Base-by-base conservation (phyloP, 805 yeast species). In the Yamadazyma olivae region DNA sequence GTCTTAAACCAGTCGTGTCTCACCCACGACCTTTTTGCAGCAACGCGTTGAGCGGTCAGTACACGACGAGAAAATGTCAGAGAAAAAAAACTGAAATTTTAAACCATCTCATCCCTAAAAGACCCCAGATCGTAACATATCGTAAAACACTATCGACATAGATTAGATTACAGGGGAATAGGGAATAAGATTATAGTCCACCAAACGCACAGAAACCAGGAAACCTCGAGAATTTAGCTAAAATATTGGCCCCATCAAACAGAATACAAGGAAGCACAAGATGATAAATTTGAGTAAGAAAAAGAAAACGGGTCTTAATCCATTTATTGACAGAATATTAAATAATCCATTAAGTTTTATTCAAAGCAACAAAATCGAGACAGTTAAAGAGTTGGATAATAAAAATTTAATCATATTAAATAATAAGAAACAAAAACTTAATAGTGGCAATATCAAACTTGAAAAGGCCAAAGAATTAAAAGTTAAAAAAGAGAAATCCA, bases 321-420 rank as follows among this genome's bases (percentile, higher is more conserved):
- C 49, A 4, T 39, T 45, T 19, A 42, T 45, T 20, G 49, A 45
- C 32, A 30, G 42, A 20, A 42, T 42, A 15, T 30, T 45, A 13
- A 36, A 24, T 29, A 42, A 42, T 27, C 49, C 49, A 8, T 34
- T 45, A 15, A 41, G 43, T 28, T 45, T 45, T 26, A 45, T 45
- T 17, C 47, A 47, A 20, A 38, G 37, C 14, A 46, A 34, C 22
- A 35, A 40, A 18, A 40, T 39, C 7, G 49, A 48, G 28, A 27
- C 39, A n/a, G 26, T 27, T 12, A 26, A 23, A 13, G 48, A 44
- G 19, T 21, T 44, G 18, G 30, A 39, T 24, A 27, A 33, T 8
- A 34, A 35, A 5, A 41, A 48, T 4, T 32, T 43, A 28, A 42
- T 48, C 10, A 42, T 41, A 5, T 46, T 50, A 33, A 30, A 36